These are phyloP conservation scores for Podospora didyma DNA, from an alignment of 495 filamentous ascomycete species.

Conservation along the genomic window DNA sequence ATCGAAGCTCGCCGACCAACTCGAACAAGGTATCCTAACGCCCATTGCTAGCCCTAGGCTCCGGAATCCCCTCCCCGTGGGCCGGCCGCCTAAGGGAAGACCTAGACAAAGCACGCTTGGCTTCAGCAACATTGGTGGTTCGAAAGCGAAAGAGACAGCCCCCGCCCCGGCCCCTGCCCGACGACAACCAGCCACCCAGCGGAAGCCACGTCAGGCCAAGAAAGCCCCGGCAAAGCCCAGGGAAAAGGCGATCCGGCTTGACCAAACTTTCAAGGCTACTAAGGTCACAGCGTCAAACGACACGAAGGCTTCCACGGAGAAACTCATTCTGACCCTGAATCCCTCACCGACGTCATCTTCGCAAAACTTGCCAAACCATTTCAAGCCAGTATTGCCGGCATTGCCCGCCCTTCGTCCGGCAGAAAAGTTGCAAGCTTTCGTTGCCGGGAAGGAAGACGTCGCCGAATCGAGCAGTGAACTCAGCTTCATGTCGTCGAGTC, in stretches of 20 bases:
- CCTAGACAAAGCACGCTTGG: slow-evolving; percentile 38
- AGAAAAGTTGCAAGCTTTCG: slow-evolving; percentile 5
- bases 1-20: slow-evolving; percentile 14
- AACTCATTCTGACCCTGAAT: slow-evolving; percentile 10
- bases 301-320: slow-evolving; percentile 17
- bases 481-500: slow-evolving; percentile 2
- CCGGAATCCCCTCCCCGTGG: slow-evolving; percentile 41
- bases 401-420: slow-evolving; percentile 26
- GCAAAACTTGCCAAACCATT: slow-evolving; percentile 6
- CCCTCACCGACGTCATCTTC: slow-evolving; percentile 23
- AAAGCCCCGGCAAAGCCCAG: slow-evolving; percentile 30
- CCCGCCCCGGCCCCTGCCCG: slow-evolving; percentile 4
- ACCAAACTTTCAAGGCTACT: slow-evolving; percentile 38
- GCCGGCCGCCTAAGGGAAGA: slow-evolving; percentile 23
- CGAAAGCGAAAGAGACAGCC: slow-evolving; percentile 13
- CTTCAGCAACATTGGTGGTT: slow-evolving; percentile 15
- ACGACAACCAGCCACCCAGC: slow-evolving; percentile 25
- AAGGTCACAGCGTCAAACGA: slow-evolving; percentile 22
- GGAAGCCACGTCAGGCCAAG: slow-evolving; percentile 37
- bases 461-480: slow-evolving; percentile 5
- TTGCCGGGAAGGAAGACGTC: slow-evolving; percentile 4
- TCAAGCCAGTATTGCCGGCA: neutral
- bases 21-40: slow-evolving; percentile 54
- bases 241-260: slow-evolving; percentile 26
- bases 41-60: slow-evolving; percentile 56